A percentile compares a stretch with the other conserved stretches of the same genome.
Conservation (phyloP, 345 rosid genomes). For the Sisymbrium altissimum region DNA sequence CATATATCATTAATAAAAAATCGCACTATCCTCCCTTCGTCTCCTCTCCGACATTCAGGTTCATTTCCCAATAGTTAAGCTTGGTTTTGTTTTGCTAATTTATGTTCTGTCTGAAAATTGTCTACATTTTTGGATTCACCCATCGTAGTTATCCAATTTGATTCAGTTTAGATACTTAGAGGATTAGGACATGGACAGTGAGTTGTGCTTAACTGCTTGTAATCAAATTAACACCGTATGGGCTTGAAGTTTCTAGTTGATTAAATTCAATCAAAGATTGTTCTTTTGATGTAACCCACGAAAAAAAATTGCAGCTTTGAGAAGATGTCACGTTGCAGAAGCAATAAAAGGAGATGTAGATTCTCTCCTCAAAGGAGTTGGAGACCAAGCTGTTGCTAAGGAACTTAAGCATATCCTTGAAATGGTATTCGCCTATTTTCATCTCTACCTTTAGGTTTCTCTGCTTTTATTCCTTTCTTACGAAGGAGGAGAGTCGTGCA, state of each 20-base stretch:
- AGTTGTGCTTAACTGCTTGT: not conserved
- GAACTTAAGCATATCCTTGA: slow-evolving; percentile 81
- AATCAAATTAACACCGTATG: not conserved
- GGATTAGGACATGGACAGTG: not conserved
- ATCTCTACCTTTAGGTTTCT: too few species aligned
- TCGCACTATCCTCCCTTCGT: not conserved
- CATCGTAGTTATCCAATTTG: not conserved
- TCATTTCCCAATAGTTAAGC: not conserved
- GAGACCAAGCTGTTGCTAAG: slow-evolving; percentile 51
- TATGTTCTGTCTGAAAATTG: not conserved
- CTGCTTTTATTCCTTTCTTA: not conserved
- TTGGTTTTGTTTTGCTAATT: not conserved
- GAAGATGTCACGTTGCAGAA: slow-evolving; percentile 53
- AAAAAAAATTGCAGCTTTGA: slow-evolving; percentile 38
- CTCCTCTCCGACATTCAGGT: slow-evolving; percentile 50
- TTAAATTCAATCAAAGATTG: not conserved
- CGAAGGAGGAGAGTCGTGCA: not conserved
- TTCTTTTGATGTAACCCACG: not conserved
- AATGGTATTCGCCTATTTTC: slow-evolving; percentile 39
- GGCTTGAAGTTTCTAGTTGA: not conserved
- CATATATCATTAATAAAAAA: slow-evolving; percentile 21
- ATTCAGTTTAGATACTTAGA: not conserved
- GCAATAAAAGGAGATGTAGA: slow-evolving; percentile 64
- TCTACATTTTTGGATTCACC: slow-evolving; percentile 7
- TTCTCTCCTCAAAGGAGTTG: slow-evolving; percentile 53